These are phyloP conservation scores for Tolypocladium endophyticum DNA, from an alignment of 2,329 filamentous ascomycete species.

Conservation along the genomic window DNA sequence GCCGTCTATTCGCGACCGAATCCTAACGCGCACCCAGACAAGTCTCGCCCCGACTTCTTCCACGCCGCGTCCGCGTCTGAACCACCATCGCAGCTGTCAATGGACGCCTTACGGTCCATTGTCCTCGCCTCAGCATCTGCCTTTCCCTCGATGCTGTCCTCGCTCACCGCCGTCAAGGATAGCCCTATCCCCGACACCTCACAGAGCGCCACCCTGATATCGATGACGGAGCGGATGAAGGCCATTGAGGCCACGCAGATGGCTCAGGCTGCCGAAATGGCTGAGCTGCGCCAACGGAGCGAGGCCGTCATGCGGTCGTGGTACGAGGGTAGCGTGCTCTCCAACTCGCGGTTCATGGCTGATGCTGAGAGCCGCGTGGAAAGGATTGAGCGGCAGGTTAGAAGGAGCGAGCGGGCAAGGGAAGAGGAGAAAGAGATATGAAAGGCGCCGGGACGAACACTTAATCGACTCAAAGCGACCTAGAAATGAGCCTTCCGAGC, in stretches of 20 bases:
- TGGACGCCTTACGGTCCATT: conserved; percentile 40
- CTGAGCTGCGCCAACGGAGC: conserved; percentile 51
- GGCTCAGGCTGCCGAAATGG: conserved; percentile 51
- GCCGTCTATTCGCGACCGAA: neutral
- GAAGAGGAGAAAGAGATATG: conserved; percentile 34
- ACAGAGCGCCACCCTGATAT: conserved; percentile 44
- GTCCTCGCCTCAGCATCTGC: conserved; percentile 46
- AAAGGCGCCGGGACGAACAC: conserved; percentile 4
- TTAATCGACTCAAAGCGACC: neutral
- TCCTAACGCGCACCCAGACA: conserved; percentile 27
- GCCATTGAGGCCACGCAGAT: conserved; percentile 49
- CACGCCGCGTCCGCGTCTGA: conserved; percentile 31
- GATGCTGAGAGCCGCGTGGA: conserved; percentile 60
- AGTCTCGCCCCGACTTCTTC: conserved; percentile 44
- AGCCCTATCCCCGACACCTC: conserved; percentile 45
- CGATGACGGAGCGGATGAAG: conserved; percentile 51
- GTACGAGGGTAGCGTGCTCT: conserved; percentile 64
- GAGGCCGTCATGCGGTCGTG: conserved; percentile 54
- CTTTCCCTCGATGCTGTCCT: conserved; percentile 45
- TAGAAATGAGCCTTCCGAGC: neutral
- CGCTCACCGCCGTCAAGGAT: conserved; percentile 45
- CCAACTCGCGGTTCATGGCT: conserved; percentile 57
- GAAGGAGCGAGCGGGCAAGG: conserved; percentile 50
- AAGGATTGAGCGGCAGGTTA: conserved; percentile 53
- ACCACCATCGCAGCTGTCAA: conserved; percentile 41